Evolutionary conservation across 2,329 filamentous ascomycete species (phyloP).

Genomic region (Sclerotinia spermophila): DNA sequence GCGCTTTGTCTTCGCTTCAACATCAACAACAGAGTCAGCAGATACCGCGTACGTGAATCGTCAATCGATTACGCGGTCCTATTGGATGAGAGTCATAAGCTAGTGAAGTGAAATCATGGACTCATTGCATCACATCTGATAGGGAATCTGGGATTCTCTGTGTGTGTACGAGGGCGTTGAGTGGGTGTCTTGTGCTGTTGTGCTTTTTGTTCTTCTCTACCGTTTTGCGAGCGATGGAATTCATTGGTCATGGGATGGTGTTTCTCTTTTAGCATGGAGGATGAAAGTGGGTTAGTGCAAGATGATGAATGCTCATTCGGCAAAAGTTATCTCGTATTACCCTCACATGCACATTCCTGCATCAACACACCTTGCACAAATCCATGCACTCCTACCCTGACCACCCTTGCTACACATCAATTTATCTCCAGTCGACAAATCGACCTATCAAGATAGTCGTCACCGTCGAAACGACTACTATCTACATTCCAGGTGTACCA

Average conservation of each 20-base stretch:
- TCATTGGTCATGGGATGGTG: slow-evolving; percentile 33
- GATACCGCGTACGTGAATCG: slow-evolving; percentile 30
- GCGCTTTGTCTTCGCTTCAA: slow-evolving; percentile 28
- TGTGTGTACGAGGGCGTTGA: slow-evolving; percentile 5
- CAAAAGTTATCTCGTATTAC: slow-evolving; percentile 26
- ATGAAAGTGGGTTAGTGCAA: slow-evolving; percentile 12
- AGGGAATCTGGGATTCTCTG: background rate
- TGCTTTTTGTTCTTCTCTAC: background rate
- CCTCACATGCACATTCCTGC: slow-evolving; percentile 26
- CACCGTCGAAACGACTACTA: background rate
- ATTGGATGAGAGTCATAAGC: slow-evolving; percentile 23
- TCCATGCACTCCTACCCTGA: slow-evolving; percentile 11
- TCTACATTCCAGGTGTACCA: background rate
- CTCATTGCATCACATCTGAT: slow-evolving; percentile 10
- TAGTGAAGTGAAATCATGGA: background rate
- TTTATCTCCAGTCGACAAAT: slow-evolving; percentile 6
- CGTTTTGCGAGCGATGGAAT: background rate
- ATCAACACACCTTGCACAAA: slow-evolving; percentile 14
- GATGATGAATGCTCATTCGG: slow-evolving; percentile 12
- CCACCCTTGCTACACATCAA: slow-evolving; percentile 13
- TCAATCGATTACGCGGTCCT: slow-evolving; percentile 24
- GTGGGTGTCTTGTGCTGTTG: slow-evolving; percentile 31
- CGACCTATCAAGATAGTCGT: slow-evolving; percentile 1
- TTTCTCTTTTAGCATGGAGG: slow-evolving; percentile 22
- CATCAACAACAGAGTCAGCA: slow-evolving; percentile 34